Evolutionary conservation across 306 rosid species (phyloP), one percentile per base, ranked within the genome.

Genomic region (Crataegus laevigata): DNA sequence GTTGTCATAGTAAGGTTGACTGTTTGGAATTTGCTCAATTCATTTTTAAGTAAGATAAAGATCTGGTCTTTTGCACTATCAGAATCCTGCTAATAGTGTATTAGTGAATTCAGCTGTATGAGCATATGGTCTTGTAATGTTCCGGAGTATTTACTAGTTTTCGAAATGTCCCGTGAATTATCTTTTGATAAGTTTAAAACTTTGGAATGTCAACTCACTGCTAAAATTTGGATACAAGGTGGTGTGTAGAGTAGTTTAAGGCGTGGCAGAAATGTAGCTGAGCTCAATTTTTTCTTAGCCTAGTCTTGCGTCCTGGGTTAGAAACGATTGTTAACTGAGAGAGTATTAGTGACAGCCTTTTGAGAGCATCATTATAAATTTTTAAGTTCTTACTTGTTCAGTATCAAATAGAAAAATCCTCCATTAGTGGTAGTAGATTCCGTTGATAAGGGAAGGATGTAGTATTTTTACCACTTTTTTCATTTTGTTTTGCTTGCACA

Each of bases 401-500:
- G 5, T 26, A 43, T 60, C 12, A 60, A 73, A 25, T 73, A 50
- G 11, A 26, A 59, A 15, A 59, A 59, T 59, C 43, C 19, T 26
- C 52, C 52, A 66, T 22, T 38, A 40, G 13, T 61, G 28, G 21
- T 19, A 60, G 43, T 59, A 40, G 19, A 25, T 59, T 40, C 36
- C 7, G 11, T 62, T 2, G 8, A 32, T 42, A 3, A 19, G 58
- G 68, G 12, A 24, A n/a, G 1, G 4, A 4, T 66, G 13, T 34
- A 29, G 12, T 54, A 3, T 10, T 8, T n/a, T 57, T 57, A 11
- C 11, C 21, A 32, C 30, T 34, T 32, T 3, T 59, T 58, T 55
- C 19, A 36, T 63, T 60, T 58, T 78, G 77, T 21, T 73, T 59
- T 75, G 65, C 36, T 77, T 18, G 30, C 72, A 61, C 50, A n/a